phyloP scores from a whole-genome alignment of 2,329 filamentous ascomycete genomes.

The Cercospora nicotianae region DNA sequence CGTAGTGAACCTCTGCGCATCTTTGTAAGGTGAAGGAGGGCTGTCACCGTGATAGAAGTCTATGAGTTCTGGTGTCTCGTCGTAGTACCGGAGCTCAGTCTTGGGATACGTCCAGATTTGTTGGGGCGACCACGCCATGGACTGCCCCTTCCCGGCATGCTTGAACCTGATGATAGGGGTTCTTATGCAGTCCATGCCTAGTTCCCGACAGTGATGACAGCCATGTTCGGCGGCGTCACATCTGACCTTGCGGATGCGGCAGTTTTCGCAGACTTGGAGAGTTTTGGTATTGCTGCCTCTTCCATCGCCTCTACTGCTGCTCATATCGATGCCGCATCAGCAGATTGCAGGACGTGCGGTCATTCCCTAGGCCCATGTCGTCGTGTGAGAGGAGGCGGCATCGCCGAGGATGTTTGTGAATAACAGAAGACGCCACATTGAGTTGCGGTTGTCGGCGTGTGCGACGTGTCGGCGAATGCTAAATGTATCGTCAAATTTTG shows the following conservation, averaged over 20 bases:
- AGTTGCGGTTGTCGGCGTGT: neutral
- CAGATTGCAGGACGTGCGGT: neutral
- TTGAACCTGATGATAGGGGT: conserved; percentile 20
- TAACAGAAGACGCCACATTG: neutral
- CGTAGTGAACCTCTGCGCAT: neutral
- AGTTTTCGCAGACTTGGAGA: conserved; percentile 20
- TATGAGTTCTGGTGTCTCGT: conserved; percentile 14
- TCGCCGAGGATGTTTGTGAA: neutral
- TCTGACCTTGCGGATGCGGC: conserved; percentile 22
- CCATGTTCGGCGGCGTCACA: conserved; percentile 18
- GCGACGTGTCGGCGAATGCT: neutral
- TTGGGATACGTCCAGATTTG: conserved; percentile 12
- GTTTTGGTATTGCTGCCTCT: conserved; percentile 45
- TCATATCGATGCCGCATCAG: neutral
- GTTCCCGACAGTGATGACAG: conserved; percentile 20
- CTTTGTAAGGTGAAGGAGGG: neutral
- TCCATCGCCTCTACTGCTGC: conserved; percentile 16
- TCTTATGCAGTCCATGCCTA: conserved; percentile 22
- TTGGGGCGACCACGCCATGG: conserved; percentile 4
- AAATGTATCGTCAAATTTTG: neutral
- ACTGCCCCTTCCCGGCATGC: conserved; percentile 9
- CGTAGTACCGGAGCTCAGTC: conserved; percentile 14
- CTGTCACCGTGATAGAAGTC: conserved; percentile 4
- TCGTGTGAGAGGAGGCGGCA: neutral
- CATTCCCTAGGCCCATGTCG: neutral